These are phyloP conservation scores for Porcisia deanei DNA, from an alignment of 208 protist species.

Conservation along the genomic window DNA sequence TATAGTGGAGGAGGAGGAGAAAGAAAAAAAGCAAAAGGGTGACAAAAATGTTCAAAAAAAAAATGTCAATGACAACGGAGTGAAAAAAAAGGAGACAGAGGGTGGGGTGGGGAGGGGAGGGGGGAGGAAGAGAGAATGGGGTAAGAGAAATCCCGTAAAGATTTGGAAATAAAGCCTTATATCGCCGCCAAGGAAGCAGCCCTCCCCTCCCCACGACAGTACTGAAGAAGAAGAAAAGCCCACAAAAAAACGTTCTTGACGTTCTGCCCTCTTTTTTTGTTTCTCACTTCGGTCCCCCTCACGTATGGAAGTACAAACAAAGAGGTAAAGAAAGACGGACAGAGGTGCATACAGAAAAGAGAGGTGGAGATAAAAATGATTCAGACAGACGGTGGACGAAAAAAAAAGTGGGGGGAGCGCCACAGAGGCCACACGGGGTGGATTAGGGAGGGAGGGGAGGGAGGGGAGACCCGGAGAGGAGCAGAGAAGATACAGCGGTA, in stretches of 20 bases:
- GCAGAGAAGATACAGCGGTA: too few relatives aligned
- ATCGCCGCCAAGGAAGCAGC: too few relatives aligned
- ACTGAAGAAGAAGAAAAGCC: too few relatives aligned
- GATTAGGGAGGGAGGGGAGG: not conserved
- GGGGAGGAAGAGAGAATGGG: too few relatives aligned
- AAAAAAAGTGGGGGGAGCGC: not conserved
- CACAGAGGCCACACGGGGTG: not conserved
- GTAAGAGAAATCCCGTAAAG: too few relatives aligned
- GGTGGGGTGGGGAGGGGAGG: too few relatives aligned
- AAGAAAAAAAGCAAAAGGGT: not conserved
- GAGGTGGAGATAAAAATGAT: not conserved
- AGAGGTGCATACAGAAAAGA: not conserved
- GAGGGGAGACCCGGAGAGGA: too few relatives aligned
- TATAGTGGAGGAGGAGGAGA: not conserved
- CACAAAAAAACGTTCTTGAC: too few relatives aligned
- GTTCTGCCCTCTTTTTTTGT: not conserved
- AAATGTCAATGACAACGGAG: not conserved
- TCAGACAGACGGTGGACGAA: not conserved
- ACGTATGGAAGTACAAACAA: not conserved
- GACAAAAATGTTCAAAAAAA: not conserved
- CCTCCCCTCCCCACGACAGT: too few relatives aligned
- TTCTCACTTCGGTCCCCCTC: not conserved
- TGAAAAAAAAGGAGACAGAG: not conserved
- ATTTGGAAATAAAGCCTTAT: too few relatives aligned
- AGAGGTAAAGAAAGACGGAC: not conserved